phyloP scores from a whole-genome alignment of 164 flowering plant genomes.

The Saururus chinensis region DNA sequence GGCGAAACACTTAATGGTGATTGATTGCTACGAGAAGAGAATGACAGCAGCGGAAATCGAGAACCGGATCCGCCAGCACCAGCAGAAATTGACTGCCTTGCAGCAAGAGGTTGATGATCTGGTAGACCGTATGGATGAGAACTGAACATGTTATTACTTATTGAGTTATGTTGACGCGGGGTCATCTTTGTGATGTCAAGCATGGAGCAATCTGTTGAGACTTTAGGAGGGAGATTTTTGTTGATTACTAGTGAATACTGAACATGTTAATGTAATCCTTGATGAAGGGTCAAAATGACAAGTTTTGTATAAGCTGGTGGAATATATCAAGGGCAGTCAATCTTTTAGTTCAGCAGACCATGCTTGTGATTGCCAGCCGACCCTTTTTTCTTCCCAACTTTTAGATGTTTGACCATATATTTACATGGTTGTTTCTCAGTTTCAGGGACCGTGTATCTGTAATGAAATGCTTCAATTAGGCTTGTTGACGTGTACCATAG shows the following conservation, averaged over 20 bases:
- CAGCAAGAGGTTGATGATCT: slow-evolving; percentile 82
- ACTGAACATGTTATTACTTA: slow-evolving; percentile 16
- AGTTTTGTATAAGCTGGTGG: too few species aligned
- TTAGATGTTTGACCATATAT: too few species aligned
- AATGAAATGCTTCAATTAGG: too few species aligned
- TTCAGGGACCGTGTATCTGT: background rate
- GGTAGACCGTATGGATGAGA: slow-evolving; percentile 61
- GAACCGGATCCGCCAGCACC: slow-evolving; percentile 52
- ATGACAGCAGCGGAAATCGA: slow-evolving; percentile 59
- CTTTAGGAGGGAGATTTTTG: background rate
- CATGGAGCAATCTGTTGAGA: background rate
- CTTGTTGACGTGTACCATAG: background rate
- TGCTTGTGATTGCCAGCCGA: too few species aligned
- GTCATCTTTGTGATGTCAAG: background rate
- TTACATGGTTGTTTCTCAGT: background rate
- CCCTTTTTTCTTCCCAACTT: too few species aligned
- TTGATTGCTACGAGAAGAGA: slow-evolving; percentile 78
- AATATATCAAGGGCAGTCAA: too few species aligned
- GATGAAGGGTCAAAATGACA: too few species aligned
- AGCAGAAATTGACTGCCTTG: slow-evolving; percentile 57
- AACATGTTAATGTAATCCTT: too few species aligned
- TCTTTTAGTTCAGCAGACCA: too few species aligned
- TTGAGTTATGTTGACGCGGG: background rate
- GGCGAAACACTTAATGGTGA: slow-evolving; percentile 64
- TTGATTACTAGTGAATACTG: too few species aligned